Evolutionary conservation across 2,329 filamentous ascomycete species (phyloP), one percentile per base, ranked within the genome.

Genomic region (Monosporascus sp.): DNA sequence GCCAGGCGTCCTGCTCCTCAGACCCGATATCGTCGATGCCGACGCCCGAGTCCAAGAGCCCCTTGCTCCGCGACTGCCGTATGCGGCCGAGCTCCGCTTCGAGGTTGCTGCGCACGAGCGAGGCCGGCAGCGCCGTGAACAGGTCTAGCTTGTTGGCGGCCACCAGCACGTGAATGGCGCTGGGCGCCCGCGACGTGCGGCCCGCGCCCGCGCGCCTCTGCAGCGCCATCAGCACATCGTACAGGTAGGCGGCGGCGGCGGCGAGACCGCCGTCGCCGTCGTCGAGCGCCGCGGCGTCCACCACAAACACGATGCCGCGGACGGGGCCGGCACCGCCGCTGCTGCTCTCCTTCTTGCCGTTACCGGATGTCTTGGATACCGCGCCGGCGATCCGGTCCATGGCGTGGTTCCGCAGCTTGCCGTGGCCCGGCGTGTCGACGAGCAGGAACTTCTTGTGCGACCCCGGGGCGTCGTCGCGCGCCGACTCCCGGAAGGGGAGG

Each of bases 141-240:
- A 99, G 78, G 69, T 99, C 94, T 67, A 91, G 81, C 78, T 99
- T 99, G 72, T 97, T 99, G 51, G 91, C 92, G 2, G 91, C 92
- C 37, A 99, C 76, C 37, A 99, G 78, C 7, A 99, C 79, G 0
- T 89, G 85, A 8, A 94, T 78, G 22, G 81, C 77, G 22, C 76
- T 72, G 0, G 82, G 79, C 0, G 75, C 76, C 61, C 83, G 85
- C 46, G 78, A 75, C 1, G 78, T 78, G 57, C 79, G 84, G 39
- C 72, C 69, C 55, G 72, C 71, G 31, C 82, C 80, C 48, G 84
- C 80, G 47, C 86, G 80, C 70, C 86, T 88, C 74, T 97, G 94
- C 54, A 99, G 76, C 3, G 81, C 69, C 3, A 97, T 78, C n/a
- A 99, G 80, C 1, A 95, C 75, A 56, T 97, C 92, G 74, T 97